Percentiles rank a stretch among this genome's conserved stretches.
phyloP scores from a whole-genome alignment of 805 yeast species.

The Metschnikowia henanensis region DNA sequence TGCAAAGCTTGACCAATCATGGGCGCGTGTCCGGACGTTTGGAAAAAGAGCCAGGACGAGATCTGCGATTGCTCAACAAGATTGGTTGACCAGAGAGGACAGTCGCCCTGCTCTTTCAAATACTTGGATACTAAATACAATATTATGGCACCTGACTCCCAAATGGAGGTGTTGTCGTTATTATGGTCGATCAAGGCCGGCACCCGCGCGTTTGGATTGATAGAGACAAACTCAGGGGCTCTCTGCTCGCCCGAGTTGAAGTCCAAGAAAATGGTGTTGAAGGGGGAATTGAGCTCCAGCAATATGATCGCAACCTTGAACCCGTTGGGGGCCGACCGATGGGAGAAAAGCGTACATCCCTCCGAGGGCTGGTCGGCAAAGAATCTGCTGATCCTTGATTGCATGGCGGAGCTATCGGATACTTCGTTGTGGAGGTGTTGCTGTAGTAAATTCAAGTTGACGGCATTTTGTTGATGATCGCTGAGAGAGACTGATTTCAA shows the following conservation, averaged over 20 bases:
- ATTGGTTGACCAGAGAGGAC: conserved; percentile 79
- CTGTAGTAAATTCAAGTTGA: conserved; percentile 41
- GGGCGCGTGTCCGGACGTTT: conserved; percentile 97
- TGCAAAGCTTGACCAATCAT: conserved; percentile 98
- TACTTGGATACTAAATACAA: conserved; percentile 75
- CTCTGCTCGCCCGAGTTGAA: conserved; percentile 89
- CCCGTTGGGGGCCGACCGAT: conserved; percentile 91
- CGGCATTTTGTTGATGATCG: conserved; percentile 45
- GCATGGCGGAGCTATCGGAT: conserved; percentile 34
- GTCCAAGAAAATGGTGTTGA: conserved; percentile 81
- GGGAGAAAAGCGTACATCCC: conserved; percentile 83
- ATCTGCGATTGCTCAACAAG: conserved; percentile 81
- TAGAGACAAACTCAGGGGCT: conserved; percentile 90
- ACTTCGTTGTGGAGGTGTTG: conserved; percentile 47
- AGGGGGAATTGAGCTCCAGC: conserved; percentile 76
- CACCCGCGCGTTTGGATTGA: conserved; percentile 94
- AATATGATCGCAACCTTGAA: conserved; percentile 92
- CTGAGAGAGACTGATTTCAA: conserved; percentile 41
- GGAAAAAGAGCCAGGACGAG: conserved; percentile 88
- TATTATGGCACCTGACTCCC: conserved; percentile 96
- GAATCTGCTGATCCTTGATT: conserved; percentile 65
- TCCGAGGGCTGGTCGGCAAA: conserved; percentile 74
- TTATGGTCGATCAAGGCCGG: conserved; percentile 93
- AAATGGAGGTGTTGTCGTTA: conserved; percentile 73
- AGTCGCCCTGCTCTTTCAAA: conserved; percentile 60